Conservation (phyloP, 1,139 yeast genomes). For the Saccharomyces hybrid region DNA sequence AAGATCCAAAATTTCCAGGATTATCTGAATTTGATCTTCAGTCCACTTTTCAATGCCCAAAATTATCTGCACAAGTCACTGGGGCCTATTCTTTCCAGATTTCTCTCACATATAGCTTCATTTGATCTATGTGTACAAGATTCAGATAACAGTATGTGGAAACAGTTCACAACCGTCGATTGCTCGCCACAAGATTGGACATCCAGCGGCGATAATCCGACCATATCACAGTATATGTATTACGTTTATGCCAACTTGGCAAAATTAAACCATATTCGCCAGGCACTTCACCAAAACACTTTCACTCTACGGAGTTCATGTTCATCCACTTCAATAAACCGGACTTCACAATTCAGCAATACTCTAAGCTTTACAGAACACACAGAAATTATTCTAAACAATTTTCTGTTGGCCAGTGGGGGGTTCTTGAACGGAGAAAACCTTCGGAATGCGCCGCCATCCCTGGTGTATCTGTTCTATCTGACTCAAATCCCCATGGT, state of each 20-base stretch:
- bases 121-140: constrained; percentile 13
- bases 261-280: constrained; percentile 9
- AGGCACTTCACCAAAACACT: constrained; percentile 9
- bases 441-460: constrained; percentile 13
- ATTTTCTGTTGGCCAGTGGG: constrained; percentile 13
- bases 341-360: constrained; percentile 14
- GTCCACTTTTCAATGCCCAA: not conserved
- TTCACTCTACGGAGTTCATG: constrained; percentile 13
- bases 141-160: constrained; percentile 15
- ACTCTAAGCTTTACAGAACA: constrained; percentile 14
- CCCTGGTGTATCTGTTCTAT: constrained; percentile 12
- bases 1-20: constrained; percentile 5
- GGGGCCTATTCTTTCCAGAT: constrained; percentile 7
- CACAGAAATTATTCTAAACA: constrained; percentile 14
- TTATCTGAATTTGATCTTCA: not conserved
- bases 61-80: not conserved
- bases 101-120: constrained; percentile 12
- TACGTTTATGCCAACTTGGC: constrained; percentile 11
- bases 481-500: constrained; percentile 17
- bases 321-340: constrained; percentile 8
- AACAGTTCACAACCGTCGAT: constrained; percentile 8
- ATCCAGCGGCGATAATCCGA: constrained; percentile 16
- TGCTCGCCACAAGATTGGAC: constrained; percentile 13
- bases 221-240: constrained; percentile 16
- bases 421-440: constrained; percentile 16